Evolutionary conservation across 768 basidiomycete genomes (phyloP), one percentile per base, ranked within the genome.

Genomic region (Aureoboletus auriporus): DNA sequence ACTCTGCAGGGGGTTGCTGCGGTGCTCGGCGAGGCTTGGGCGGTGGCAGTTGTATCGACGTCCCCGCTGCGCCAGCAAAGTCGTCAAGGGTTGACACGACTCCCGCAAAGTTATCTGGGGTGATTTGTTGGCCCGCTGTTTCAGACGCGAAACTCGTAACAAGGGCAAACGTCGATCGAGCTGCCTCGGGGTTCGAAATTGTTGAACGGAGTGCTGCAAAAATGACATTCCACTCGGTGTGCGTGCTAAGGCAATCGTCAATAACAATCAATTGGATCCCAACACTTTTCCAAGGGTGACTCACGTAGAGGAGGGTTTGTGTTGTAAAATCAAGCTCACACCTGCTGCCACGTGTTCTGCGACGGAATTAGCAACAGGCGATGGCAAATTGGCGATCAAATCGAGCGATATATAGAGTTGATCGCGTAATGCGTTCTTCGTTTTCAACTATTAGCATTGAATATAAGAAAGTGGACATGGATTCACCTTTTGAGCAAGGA

Each of bases 391-490:
- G 6, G 91, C 83, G 16, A 99, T 75, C 26, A 93, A 75, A 63
- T 99, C 95, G 50, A 99, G 84, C 0, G 95, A 92, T 41, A 97
- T 77, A 67, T 93, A 98, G 10, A 97, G 77, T 68, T 98, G 96
- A 64, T 98, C 96, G 13, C 92, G 84, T 42, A 97, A 74, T 13
- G 80, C 75, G 40, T 86, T 78, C 91, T 94, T 57, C 12, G 30
- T 55, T 23, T 47, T 16, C 38, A 3, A 47, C 30, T 11, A 29
- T 6, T 30, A 7, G 39, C 20, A 44, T 33, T 26, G 16, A 28
- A 44, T 4, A 33, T 9, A 8, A 13, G 1, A 23, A 20, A 41
- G 14, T 23, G 14, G 30, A 29, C 44, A 35, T 49, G 9, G 23
- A 60, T 77, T 60, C 57, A 89, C 93, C 70, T 84, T 82, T 43